These are phyloP conservation scores for Ophiostoma pallidulum DNA, from an alignment of 2,329 filamentous ascomycete genomes.

Conservation along the genomic window DNA sequence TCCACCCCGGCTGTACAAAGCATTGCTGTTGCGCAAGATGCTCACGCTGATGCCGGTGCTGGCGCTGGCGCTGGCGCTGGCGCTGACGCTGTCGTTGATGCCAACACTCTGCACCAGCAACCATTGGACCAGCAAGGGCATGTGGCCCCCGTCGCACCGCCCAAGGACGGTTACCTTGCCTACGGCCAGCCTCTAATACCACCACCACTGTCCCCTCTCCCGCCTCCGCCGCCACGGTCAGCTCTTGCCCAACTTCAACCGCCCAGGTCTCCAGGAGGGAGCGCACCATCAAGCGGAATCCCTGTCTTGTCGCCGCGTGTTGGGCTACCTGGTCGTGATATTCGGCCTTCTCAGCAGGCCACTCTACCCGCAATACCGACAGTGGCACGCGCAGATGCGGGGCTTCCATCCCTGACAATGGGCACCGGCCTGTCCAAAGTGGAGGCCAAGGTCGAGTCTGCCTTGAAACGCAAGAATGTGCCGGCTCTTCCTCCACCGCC, in stretches of 20 bases:
- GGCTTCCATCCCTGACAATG: constrained; percentile 19
- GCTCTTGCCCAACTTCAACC: constrained; percentile 5
- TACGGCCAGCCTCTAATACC: constrained; percentile 4
- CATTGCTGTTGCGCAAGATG: no score
- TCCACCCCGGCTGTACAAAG: constrained; percentile 22
- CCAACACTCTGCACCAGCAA: not conserved
- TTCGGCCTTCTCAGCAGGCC: constrained; percentile 19
- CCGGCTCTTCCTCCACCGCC: constrained; percentile 1
- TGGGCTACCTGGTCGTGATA: constrained; percentile 23
- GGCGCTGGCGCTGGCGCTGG: not conserved
- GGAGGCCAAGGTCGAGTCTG: constrained; percentile 18
- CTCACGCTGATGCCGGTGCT: no score
- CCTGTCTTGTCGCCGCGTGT: not conserved
- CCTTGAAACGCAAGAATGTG: constrained; percentile 9
- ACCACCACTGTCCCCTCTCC: constrained; percentile 13
- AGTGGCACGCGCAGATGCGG: not conserved
- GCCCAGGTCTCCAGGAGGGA: not conserved
- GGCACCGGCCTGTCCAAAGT: constrained; percentile 21
- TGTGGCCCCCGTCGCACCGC: not conserved
- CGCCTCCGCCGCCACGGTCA: constrained; percentile 5
- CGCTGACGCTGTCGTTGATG: no score
- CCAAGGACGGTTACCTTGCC: constrained; percentile 1
- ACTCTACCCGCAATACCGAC: constrained; percentile 2
- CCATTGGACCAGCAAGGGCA: not conserved
- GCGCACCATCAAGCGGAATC: not conserved